A percentile compares a stretch with the other conserved stretches of the same genome.
These are phyloP conservation scores for Taphrina wiesneri DNA, from an alignment of 1,139 yeast genomes.

Conservation along the genomic window DNA sequence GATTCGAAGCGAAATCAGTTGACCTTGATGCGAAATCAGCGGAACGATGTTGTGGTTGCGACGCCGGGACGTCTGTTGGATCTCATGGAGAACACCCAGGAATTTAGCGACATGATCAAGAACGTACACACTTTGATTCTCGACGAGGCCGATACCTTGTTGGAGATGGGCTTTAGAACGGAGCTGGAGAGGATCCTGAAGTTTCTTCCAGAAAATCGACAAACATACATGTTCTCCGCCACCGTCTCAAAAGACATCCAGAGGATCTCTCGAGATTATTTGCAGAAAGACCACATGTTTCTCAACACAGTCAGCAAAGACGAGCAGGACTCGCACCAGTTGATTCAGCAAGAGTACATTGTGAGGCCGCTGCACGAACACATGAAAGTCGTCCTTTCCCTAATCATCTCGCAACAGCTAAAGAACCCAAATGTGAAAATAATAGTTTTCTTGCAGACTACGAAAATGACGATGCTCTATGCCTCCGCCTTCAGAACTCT, in stretches of 20 bases:
- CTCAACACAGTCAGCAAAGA: conserved; percentile 66
- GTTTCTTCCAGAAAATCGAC: conserved; percentile 80
- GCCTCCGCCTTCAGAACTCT: conserved; percentile 64
- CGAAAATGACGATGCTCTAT: conserved; percentile 29
- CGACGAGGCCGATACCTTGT: conserved; percentile 89
- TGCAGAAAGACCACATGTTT: conserved; percentile 67
- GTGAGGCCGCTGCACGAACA: conserved; percentile 12
- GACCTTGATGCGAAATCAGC: conserved; percentile 54
- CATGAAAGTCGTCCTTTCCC: conserved; percentile 6
- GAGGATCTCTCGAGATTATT: conserved; percentile 66
- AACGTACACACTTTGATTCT: conserved; percentile 75
- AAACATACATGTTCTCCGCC: conserved; percentile 92
- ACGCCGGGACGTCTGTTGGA: conserved; percentile 92
- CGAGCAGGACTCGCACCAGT: conserved; percentile 19
- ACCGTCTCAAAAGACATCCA: conserved; percentile 74
- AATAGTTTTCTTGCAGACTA: conserved; percentile 34
- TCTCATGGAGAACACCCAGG: conserved; percentile 72
- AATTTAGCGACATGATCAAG: conserved; percentile 62
- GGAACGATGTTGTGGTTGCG: conserved; percentile 77
- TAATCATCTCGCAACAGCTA: conserved; percentile 22
- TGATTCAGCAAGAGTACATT: conserved; percentile 32
- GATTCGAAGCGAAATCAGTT: conserved; percentile 85
- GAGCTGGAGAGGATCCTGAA: conserved; percentile 69
- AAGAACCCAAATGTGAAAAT: conserved; percentile 15
- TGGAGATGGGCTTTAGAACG: conserved; percentile 73